These are phyloP conservation scores for Colletotrichum cordylinicola DNA, from an alignment of 2,329 filamentous ascomycete genomes.

Conservation along the genomic window DNA sequence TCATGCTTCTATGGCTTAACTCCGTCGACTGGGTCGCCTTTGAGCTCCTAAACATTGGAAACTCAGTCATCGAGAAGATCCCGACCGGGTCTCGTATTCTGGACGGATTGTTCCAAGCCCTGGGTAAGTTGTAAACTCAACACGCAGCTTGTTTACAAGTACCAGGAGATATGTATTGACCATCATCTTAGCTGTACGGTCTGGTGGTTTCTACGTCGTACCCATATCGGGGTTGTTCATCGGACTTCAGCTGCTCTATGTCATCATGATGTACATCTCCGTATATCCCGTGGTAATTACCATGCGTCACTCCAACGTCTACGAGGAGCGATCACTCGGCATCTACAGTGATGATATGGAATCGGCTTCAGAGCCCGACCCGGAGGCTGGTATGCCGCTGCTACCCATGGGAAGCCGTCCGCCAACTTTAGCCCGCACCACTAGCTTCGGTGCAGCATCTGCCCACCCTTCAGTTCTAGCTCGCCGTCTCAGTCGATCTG, in stretches of 20 bases:
- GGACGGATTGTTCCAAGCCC: conserved; percentile 69
- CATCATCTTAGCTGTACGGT: conserved; percentile 56
- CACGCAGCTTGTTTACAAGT: not conserved
- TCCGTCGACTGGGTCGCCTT: conserved; percentile 70
- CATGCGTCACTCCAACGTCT: conserved; percentile 74
- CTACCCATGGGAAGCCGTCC: not conserved
- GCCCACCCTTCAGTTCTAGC: not conserved
- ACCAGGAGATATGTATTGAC: not conserved
- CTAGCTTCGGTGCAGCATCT: not conserved
- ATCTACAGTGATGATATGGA: conserved; percentile 51
- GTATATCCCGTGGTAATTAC: conserved; percentile 68
- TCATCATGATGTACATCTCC: conserved; percentile 72
- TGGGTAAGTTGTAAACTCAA: conserved; percentile 42
- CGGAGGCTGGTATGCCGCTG: not conserved
- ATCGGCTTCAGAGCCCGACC: not conserved
- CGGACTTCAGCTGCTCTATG: conserved; percentile 64
- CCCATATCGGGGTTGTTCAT: conserved; percentile 61
- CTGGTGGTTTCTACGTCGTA: conserved; percentile 72
- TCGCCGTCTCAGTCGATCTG: not conserved
- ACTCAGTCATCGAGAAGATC: conserved; percentile 57
- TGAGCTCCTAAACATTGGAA: conserved; percentile 69
- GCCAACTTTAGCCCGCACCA: not conserved
- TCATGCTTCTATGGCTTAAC: conserved; percentile 66
- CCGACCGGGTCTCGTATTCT: conserved; percentile 60
- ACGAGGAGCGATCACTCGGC: conserved; percentile 72